Base-by-base conservation (phyloP, 768 basidiomycete genomes). In the Mycena filopes region DNA sequence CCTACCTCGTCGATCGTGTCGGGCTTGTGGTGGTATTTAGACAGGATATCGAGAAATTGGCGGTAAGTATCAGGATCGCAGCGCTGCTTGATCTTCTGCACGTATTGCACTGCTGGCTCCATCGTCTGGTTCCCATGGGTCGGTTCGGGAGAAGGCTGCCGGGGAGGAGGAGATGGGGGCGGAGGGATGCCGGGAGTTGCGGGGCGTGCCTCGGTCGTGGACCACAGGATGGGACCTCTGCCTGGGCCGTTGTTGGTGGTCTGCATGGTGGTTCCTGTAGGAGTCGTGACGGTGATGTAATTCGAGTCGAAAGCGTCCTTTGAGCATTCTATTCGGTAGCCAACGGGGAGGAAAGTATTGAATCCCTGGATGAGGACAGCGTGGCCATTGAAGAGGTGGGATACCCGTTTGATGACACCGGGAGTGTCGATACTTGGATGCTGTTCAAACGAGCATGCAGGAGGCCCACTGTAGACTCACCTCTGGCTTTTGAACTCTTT, bases 401-500 rank as follows among this genome's bases (percentile, higher is more conserved):
- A 97, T 29, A 98, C 97, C 55, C 96, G 94, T 73, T 90, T 90
- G 73, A 99, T 99, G 49, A 99, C 97, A 40, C 95, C 96, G 0
- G 97, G 97, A 0, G 97, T 99, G 78, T 98, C 96, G 76, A 99
- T 98, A 40, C 96, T 97, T 36, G 18, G 29, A 4, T 1, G 8
- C 3, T 21, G 33, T 64, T 3, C 43, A 15, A 46, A 15, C 38
- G 7, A 31, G 68, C 4, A 48, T 45, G 89, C 89, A 78, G 88
- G 16, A 50, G 23, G 42, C 28, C 29, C 10, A 21, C 26, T 15
- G 11, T n/a, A 29, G 18, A 86, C 91, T 73, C 72, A 93, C 93
- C 83, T 81, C 74, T 97, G 94, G 71, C 94, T 94, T 81, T 99
- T 99, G 80, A 99, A 99, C 78, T 99, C 96, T 81, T 98, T 98